Evolutionary conservation across 805 yeast genomes (phyloP).

Genomic region (Alloascoidea hylecoeti): DNA sequence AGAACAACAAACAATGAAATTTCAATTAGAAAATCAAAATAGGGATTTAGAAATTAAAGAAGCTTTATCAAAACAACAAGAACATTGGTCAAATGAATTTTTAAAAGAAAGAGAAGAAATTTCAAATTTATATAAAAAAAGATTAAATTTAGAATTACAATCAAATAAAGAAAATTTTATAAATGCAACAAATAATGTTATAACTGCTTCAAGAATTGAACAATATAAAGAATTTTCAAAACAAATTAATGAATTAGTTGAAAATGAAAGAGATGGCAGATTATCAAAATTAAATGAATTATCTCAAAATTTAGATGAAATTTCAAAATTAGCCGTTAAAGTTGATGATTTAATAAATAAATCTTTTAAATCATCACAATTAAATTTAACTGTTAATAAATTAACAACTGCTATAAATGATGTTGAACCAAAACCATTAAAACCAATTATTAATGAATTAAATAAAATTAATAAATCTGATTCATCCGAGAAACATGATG

Average conservation of each 20-base stretch:
- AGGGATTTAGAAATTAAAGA: constrained; percentile 13
- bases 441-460: constrained; percentile 17
- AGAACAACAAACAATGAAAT: constrained; percentile 17
- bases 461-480: constrained; percentile 26
- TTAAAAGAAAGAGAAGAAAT: constrained; percentile 45
- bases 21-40: constrained; percentile 12
- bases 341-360: constrained; percentile 22
- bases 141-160: constrained; percentile 49
- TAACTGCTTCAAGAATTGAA: constrained; percentile 50
- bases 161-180: constrained; percentile 51
- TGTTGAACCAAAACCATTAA: constrained; percentile 21
- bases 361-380: constrained; percentile 23
- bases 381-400: constrained; percentile 28
- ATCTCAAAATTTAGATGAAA: constrained; percentile 36
- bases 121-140: constrained; percentile 40
- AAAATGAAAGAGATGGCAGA: constrained; percentile 66
- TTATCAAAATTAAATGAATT: constrained; percentile 55
- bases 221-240: constrained; percentile 55
- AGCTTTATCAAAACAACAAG: constrained; percentile 28
- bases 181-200: constrained; percentile 61
- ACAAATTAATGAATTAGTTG: constrained; percentile 44
- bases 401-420: constrained; percentile 25
- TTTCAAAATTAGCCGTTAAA: constrained; percentile 25
- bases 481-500: no score
- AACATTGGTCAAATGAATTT: constrained; percentile 44